phyloP scores from a whole-genome alignment of 2,329 filamentous ascomycete genomes.

The Xylariomycetidae sp. region DNA sequence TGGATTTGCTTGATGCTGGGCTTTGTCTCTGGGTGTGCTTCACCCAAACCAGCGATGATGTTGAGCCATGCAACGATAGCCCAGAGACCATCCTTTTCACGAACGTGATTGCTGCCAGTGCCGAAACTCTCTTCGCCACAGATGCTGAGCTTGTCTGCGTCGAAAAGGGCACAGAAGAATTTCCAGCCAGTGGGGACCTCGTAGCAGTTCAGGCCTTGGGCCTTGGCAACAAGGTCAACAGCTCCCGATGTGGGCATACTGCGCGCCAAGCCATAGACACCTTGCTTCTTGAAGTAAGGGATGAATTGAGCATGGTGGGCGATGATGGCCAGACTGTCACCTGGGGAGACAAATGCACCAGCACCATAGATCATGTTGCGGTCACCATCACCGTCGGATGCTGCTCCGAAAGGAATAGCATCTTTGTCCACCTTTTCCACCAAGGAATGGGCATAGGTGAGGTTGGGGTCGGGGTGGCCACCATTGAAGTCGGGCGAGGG shows the following conservation, averaged over 20 bases:
- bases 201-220: slow-evolving; percentile 85
- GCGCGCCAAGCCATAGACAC: slow-evolving; percentile 89
- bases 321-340: slow-evolving; percentile 96
- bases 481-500: slow-evolving; percentile 94
- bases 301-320: slow-evolving; percentile 95
- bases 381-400: slow-evolving; percentile 94
- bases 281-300: slow-evolving; percentile 97
- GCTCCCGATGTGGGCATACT: slow-evolving; percentile 97
- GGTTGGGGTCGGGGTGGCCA: slow-evolving; percentile 95
- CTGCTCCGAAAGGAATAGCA: slow-evolving; percentile 90
- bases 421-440: slow-evolving; percentile 91
- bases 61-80: slow-evolving; percentile 97
- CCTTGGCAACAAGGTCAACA: slow-evolving; percentile 92
- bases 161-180: slow-evolving; percentile 96
- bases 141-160: slow-evolving; percentile 93
- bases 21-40: slow-evolving; percentile 71
- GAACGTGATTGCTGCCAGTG: slow-evolving; percentile 96
- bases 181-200: slow-evolving; percentile 99
- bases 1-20: slow-evolving; percentile 96
- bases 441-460: slow-evolving; percentile 92
- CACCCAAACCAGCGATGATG: slow-evolving; percentile 91
- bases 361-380: slow-evolving; percentile 99
- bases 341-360: slow-evolving; percentile 92
- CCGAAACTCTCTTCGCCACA: slow-evolving; percentile 98
- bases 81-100: slow-evolving; percentile 98